A percentile compares a stretch with the other conserved stretches of the same genome.
phyloP scores from a whole-genome alignment of 2,329 filamentous ascomycete genomes.

The Onygenales sp. region DNA sequence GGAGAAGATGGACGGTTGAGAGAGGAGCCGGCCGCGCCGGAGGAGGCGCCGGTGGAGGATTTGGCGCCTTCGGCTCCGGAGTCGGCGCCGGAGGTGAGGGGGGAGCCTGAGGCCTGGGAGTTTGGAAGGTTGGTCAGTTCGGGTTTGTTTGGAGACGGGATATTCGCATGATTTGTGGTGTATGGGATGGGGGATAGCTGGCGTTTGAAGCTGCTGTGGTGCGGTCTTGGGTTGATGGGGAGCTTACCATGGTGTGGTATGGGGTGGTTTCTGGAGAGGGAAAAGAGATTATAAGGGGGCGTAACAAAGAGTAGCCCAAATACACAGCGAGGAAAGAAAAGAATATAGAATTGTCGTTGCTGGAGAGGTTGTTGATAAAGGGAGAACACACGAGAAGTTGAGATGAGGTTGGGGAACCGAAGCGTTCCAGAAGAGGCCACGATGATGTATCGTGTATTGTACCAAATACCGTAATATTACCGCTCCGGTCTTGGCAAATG shows the following conservation, averaged over 20 bases:
- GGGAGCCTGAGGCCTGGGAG: conserved; percentile 30
- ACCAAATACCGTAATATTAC: not conserved
- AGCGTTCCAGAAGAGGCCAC: conserved; percentile 9
- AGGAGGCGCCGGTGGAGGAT: conserved; percentile 47
- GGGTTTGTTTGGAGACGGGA: not conserved
- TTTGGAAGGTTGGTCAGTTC: not conserved
- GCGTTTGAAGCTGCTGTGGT: not conserved
- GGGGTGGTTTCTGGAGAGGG: not conserved
- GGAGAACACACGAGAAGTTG: not conserved
- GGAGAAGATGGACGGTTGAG: conserved; percentile 75
- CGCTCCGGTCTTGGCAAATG: too few relatives aligned
- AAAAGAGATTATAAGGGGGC: not conserved
- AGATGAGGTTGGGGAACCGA: not conserved
- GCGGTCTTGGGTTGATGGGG: not conserved
- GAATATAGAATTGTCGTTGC: not conserved
- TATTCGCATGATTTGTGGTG: not conserved
- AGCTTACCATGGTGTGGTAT: conserved; percentile 9
- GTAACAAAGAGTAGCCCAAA: not conserved
- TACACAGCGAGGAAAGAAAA: not conserved
- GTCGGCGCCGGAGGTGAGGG: conserved; percentile 35
- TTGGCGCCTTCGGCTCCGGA: conserved; percentile 33
- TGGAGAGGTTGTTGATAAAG: not conserved
- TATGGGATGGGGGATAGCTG: not conserved
- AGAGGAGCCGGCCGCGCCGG: conserved; percentile 56
- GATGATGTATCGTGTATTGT: conserved; percentile 5